These are phyloP conservation scores for Zelonia costaricensis DNA, from an alignment of 208 protist species.

Conservation along the genomic window DNA sequence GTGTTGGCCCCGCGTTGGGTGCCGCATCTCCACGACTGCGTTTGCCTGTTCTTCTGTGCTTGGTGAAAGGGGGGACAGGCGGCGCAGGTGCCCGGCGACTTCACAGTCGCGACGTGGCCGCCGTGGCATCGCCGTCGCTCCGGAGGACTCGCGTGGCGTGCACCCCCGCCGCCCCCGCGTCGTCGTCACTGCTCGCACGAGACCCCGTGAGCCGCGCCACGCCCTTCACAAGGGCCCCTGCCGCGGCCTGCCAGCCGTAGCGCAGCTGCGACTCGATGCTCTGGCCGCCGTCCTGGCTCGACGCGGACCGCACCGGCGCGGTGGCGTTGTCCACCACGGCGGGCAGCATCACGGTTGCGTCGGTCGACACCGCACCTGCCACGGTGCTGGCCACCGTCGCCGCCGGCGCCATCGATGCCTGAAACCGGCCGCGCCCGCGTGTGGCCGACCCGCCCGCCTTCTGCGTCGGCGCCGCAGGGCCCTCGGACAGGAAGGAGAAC, in stretches of 20 bases:
- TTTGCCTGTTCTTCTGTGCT: too few species aligned
- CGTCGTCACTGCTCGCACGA: not conserved
- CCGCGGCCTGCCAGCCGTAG: constrained; percentile 5
- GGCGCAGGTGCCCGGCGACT: too few species aligned
- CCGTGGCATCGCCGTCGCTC: not conserved
- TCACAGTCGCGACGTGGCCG: constrained; percentile 2
- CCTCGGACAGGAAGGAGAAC: constrained; percentile 33
- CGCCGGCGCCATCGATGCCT: constrained; percentile 14
- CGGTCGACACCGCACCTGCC: not conserved
- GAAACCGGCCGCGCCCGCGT: not conserved
- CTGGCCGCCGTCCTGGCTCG: constrained; percentile 19
- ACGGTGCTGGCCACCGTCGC: not conserved
- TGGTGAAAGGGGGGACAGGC: too few species aligned
- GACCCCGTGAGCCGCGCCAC: constrained; percentile 3
- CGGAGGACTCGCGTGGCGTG: constrained; percentile 20
- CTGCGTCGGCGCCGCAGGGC: not conserved
- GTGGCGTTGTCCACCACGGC: not conserved
- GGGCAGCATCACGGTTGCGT: constrained; percentile 7
- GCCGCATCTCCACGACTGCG: too few species aligned
- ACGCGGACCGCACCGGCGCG: constrained; percentile 5
- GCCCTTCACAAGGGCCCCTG: not conserved
- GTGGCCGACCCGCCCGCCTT: not conserved
- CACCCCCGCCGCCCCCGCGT: constrained; percentile 1
- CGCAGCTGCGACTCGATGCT: constrained; percentile 29
- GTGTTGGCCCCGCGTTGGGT: too few species aligned